Evolutionary conservation across 23 red algal genomes (phyloP), one percentile per base, ranked within the genome.

Genomic region (Porphyridium purpureum): DNA sequence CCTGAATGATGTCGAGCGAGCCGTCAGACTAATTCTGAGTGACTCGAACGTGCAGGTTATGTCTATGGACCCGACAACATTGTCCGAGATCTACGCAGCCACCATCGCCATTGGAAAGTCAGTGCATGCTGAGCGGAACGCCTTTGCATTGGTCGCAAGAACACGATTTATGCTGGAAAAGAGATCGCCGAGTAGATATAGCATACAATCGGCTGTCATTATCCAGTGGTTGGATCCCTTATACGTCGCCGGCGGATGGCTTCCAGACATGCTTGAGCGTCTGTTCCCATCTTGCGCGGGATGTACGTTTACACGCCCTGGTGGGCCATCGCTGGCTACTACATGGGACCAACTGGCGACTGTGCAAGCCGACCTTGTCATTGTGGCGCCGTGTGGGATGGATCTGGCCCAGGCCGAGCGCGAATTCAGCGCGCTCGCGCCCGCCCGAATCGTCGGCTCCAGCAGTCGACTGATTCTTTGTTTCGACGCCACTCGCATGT

Each of bases 211-310:
- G 31, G 35, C 3, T 23, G 52, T 75, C 34, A 55, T 80, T 33
- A 62, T 80, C 52, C 74, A 80, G 50, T 80, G 74, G 74, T 35
- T 55, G 1, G 62, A 59, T 31, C 74, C 74, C 0, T 53, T 80
- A 3, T 80, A 61, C 59, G 24, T 65, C 36, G 74, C 74, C 15
- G 74, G 74, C 8, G 74, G 59, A 44, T 80, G 74, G 74, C 38
- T 80, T 21, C 74, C 74, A 27, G 62, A 40, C 21, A 40, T 33
- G 0, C 62, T 69, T 30, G n/a, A n/a, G 35, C 47, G 50, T 19
- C 66, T 15, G 64, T 49, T n/a, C 54, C 62, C 49, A 52, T 9
- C 20, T n/a, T 25, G 28, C 62, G 69, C 51, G 60, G 36, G 2
- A 14, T 21, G 17, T 55, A 46, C 9, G 59, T 24, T 1, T n/a